These are phyloP conservation scores for Glebionis coronaria DNA, from an alignment of 129 eudicot genomes.

Conservation along the genomic window DNA sequence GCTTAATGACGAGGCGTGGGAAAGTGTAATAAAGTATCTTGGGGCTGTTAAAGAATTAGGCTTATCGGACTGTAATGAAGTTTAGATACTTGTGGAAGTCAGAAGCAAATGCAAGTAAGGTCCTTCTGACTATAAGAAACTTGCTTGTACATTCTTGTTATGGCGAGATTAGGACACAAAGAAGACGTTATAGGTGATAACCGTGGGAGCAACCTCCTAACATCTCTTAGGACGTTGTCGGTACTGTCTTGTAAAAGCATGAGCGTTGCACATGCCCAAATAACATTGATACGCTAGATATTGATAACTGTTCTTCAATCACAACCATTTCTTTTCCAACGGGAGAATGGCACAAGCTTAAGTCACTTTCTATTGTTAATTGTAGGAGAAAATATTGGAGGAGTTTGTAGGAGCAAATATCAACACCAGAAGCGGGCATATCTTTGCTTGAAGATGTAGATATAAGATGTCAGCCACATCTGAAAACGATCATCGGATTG, in stretches of 20 bases:
- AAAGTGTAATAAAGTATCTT: constrained; percentile 16
- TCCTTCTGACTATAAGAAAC: constrained; percentile 18
- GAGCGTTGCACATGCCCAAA: constrained; percentile 7
- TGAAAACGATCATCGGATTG: background rate
- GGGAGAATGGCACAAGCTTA: constrained; percentile 11
- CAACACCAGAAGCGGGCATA: background rate
- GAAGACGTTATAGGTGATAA: background rate
- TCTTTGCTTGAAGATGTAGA: background rate
- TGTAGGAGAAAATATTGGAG: background rate
- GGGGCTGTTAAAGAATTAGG: constrained; percentile 7
- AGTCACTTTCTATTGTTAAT: background rate
- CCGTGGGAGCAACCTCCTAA: constrained; percentile 5
- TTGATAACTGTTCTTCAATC: background rate
- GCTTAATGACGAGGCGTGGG: constrained; percentile 20
- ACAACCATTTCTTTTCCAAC: background rate
- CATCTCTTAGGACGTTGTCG: constrained; percentile 3
- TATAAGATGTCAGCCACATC: accelerated
- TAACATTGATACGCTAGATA: background rate
- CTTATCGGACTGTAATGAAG: background rate
- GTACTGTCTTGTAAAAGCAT: background rate
- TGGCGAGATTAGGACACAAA: constrained; percentile 24
- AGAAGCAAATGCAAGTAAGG: constrained; percentile 10
- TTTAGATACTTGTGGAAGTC: constrained; percentile 27
- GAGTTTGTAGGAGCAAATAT: constrained; percentile 1
- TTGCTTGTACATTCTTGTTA: background rate